Percentiles rank a stretch among this genome's conserved stretches.
These are phyloP conservation scores for Phlyctochytrium planicorne DNA, from an alignment of 192 early-diverging fungal genomes.

Conservation along the genomic window DNA sequence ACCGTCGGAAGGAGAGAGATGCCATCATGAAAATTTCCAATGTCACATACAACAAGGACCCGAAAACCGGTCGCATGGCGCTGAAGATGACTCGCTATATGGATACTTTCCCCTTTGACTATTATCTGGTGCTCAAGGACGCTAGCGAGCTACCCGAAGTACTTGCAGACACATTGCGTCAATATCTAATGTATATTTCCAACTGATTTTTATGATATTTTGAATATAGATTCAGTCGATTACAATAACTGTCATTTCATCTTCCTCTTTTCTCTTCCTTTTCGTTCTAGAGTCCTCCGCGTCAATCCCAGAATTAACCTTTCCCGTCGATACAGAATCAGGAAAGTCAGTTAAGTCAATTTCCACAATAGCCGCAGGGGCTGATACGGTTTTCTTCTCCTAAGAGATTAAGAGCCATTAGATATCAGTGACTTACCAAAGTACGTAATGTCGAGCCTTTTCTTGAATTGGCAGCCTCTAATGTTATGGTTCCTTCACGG, in stretches of 20 bases:
- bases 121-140: conserved; percentile 89
- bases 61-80: conserved; percentile 52
- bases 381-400: background rate
- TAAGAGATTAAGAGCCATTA: background rate
- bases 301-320: background rate
- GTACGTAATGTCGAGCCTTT: background rate
- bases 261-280: background rate
- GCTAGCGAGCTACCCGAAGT: conserved; percentile 85
- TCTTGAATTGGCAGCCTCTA: background rate
- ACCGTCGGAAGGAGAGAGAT: conserved; percentile 75
- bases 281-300: background rate
- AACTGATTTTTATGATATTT: background rate
- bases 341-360: background rate
- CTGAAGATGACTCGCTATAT: conserved; percentile 82
- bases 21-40: conserved; percentile 90
- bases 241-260: background rate
- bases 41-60: conserved; percentile 67
- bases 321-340: background rate
- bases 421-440: background rate
- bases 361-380: background rate
- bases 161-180: conserved; percentile 88
- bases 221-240: too few relatives aligned
- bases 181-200: conserved; percentile 77
- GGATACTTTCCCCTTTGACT: conserved; percentile 97
- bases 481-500: too few relatives aligned